Base-by-base conservation (phyloP, 306 rosid species). In the Castanea mollissima region DNA sequence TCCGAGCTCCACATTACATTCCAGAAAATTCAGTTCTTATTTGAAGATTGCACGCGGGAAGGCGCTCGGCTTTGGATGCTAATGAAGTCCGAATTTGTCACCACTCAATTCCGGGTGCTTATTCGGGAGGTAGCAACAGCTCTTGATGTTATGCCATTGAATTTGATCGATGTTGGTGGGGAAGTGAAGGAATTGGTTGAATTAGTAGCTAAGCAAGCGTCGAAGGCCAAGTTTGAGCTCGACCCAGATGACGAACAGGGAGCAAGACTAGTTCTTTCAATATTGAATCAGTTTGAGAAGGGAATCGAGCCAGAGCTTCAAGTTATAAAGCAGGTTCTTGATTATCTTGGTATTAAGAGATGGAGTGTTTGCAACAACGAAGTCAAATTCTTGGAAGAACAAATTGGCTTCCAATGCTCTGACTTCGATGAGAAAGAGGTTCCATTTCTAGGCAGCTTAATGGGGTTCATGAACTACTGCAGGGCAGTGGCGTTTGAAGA, bases 141-240 rank as follows among this genome's bases (percentile, higher is more conserved):
- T 1, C 89, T 94, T 1, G 98, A 94, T 12, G 94, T 91, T 70
- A 41, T 90, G 6, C 97, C 93, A 0, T 79, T 91, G 27, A 55
- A 56, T 3, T n/a, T 15, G 60, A 68, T 91, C 67, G 74, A 84
- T 2, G 71, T 90, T 0, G 74, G 85, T 1, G 70, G 38, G 1
- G 98, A 94, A 63, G 94, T 94, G 13, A 90, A 78, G 68, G 98
- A 94, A 76, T 46, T 94, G 4, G 84, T 91, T 5, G 89, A 88
- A 20, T 72, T 94, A 25, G 79, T 91, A 0, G 70, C 85, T 2
- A 88, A 78, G 82, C 98, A 94, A 85, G 88, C 94, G 0, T 56
- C 93, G 31, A 90, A 65, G 44, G 84, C 71, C 18, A 86, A 74
- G 20, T 46, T 92, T 20, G 87, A 90, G 60, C 25, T 85, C 11